Evolutionary conservation across 306 rosid species (phyloP).

Genomic region (Amphicarpaea edgeworthii): DNA sequence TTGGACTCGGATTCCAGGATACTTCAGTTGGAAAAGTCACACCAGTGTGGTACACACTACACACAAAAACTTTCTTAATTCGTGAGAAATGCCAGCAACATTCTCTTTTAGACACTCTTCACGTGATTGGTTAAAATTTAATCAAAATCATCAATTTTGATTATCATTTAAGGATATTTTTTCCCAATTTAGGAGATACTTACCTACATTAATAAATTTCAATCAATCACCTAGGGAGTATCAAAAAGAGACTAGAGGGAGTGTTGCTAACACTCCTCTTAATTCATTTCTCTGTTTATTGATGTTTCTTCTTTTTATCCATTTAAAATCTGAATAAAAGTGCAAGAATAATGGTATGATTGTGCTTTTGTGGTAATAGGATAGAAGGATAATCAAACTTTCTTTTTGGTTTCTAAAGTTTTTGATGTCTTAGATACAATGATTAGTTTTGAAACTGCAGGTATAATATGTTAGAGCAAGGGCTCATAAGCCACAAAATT

Average conservation of each 20-base stretch:
- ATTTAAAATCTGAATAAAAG: background rate
- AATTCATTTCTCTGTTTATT: constrained; percentile 22
- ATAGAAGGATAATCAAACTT: background rate
- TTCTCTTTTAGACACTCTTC: no score
- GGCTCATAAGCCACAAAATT: constrained; percentile 29
- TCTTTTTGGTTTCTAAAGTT: background rate
- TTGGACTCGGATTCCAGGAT: constrained; percentile 62
- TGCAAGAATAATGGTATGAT: constrained; percentile 9
- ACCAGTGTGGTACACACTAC: constrained; percentile 63
- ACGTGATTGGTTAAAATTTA: no score
- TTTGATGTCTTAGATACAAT: constrained; percentile 9
- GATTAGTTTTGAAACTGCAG: constrained; percentile 43
- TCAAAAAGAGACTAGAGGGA: no score
- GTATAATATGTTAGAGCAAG: constrained; percentile 61
- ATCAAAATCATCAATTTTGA: no score
- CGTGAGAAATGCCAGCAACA: no score
- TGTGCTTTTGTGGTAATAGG: constrained; percentile 10
- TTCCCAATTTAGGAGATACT: no score
- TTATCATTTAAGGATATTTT: no score
- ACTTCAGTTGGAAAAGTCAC: constrained; percentile 50
- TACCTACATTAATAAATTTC: no score
- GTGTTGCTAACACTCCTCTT: no score
- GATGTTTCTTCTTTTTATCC: background rate
- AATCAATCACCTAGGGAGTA: no score
- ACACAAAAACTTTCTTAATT: constrained; percentile 15